A percentile compares a stretch with the other conserved stretches of the same genome.
Evolutionary conservation across 805 yeast genomes (phyloP).

Genomic region (Saturnispora dispora): DNA sequence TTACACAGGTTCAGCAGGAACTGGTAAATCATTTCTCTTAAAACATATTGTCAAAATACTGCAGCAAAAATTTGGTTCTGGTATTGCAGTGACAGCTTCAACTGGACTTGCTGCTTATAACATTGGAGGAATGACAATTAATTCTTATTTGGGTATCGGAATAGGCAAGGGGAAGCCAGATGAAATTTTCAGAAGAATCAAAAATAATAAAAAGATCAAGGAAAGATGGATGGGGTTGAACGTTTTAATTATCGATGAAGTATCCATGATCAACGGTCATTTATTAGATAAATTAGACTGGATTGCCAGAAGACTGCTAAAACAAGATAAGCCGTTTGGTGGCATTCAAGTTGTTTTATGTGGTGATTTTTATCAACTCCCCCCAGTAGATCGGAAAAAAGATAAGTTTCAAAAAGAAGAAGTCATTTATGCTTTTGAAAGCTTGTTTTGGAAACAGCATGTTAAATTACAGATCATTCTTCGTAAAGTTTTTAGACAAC

Average conservation of each 20-base stretch:
- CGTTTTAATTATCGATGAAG: slow-evolving; percentile 67
- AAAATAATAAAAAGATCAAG: slow-evolving; percentile 39
- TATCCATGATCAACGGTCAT: slow-evolving; percentile 70
- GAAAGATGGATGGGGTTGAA: slow-evolving; percentile 47
- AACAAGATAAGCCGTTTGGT: slow-evolving; percentile 52
- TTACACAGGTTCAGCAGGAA: slow-evolving; percentile 97
- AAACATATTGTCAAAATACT: slow-evolving; percentile 50
- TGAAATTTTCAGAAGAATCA: slow-evolving; percentile 42
- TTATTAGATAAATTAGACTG: slow-evolving; percentile 54
- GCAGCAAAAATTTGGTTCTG: slow-evolving; percentile 34
- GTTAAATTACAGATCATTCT: slow-evolving; percentile 51
- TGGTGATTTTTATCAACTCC: slow-evolving; percentile 79
- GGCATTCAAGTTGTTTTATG: slow-evolving; percentile 69
- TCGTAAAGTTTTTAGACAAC: slow-evolving; percentile 64
- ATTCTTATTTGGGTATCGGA: slow-evolving; percentile 73
- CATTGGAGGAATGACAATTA: slow-evolving; percentile 70
- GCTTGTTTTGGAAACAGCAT: slow-evolving; percentile 49
- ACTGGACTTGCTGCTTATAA: slow-evolving; percentile 81
- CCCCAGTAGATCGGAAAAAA: slow-evolving; percentile 44
- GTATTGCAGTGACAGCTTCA: slow-evolving; percentile 74
- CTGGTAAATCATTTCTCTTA: slow-evolving; percentile 90
- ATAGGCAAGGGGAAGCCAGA: slow-evolving; percentile 48
- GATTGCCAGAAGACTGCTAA: slow-evolving; percentile 46
- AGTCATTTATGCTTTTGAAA: slow-evolving; percentile 54
- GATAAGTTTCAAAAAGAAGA: slow-evolving; percentile 20